Evolutionary conservation across 2,329 filamentous ascomycete genomes (phyloP).

Genomic region (Botrytis tulipae): DNA sequence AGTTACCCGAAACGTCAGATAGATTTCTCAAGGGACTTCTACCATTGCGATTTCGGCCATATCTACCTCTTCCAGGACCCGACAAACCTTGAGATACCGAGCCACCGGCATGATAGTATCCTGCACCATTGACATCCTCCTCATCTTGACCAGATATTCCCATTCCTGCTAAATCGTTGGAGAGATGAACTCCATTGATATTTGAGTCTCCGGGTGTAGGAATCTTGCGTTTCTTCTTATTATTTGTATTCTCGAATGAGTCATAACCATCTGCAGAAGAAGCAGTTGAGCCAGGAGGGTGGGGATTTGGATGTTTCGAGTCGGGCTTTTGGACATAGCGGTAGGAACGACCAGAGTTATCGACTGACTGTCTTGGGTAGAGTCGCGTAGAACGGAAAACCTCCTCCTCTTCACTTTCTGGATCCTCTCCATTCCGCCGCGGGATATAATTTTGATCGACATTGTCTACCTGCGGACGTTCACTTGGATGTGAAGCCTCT

Average conservation of each 20-base stretch:
- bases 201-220: conserved; percentile 76
- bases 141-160: conserved; percentile 53
- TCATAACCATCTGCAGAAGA: conserved; percentile 86
- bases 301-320: conserved; percentile 48
- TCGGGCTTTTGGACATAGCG: conserved; percentile 47
- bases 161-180: conserved; percentile 63
- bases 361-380: conserved; percentile 48
- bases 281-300: conserved; percentile 64
- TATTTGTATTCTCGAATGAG: conserved; percentile 96
- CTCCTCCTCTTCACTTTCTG: conserved; percentile 61
- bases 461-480: conserved; percentile 36
- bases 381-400: conserved; percentile 38
- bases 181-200: conserved; percentile 45
- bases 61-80: conserved; percentile 79
- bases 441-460: conserved; percentile 40
- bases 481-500: conserved; percentile 35
- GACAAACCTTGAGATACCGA: conserved; percentile 67
- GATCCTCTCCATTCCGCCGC: conserved; percentile 54
- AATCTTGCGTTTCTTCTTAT: conserved; percentile 99
- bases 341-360: conserved; percentile 45
- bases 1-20: conserved; percentile 49
- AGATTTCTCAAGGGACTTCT: conserved; percentile 62
- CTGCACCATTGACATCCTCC: conserved; percentile 42
- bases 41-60: conserved; percentile 64
- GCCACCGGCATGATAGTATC: conserved; percentile 55